Evolutionary conservation across 352 stramenopile genomes (phyloP), one percentile per base, ranked within the genome.

Genomic region (Globisporangium lucens): DNA sequence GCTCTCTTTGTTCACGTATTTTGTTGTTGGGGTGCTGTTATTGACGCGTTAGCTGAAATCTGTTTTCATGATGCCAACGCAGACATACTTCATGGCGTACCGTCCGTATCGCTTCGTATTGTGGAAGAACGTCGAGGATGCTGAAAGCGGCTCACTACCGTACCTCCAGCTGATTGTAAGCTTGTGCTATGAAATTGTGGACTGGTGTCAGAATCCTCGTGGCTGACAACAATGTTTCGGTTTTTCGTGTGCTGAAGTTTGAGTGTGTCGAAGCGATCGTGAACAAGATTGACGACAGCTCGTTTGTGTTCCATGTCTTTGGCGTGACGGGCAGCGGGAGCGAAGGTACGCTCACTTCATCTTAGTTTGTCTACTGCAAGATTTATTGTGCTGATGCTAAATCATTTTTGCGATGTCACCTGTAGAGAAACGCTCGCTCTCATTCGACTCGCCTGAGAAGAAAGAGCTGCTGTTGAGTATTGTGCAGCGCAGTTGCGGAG

Each of bases 41-140:
- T 51, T 73, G 10, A 62, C 49, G 22, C 15, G 47, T 15, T n/a
- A 22, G 33, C 33, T 60, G 27, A 67, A 12, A 12, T 51, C 20
- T 56, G 30, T 63, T 61, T 75, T 43, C 51, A 33, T 33, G 30
- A 6, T 33, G 30, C 30, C 30, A 33, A 33, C 30, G 76, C 38
- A 91, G 83, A 70, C 51, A 5, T 85, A 78, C 29, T 92, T 85
- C 27, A 62, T 83, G 30, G 80, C 75, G 27, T 94, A 91, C 71
- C 87, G 84, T 22, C 65, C 83, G 5, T 93, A 77, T 67, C 85
- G 87, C 10, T 94, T 95, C 65, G 70, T 94, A 30, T 61, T 95
- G 30, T 95, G 87, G 87, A 95, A 92, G 69, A 81, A 66, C 15
- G 75, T 74, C 10, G 87, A 95, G 67, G 87, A 95, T 67, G 82